A percentile compares a stretch with the other conserved stretches of the same genome.
These are phyloP conservation scores for Pilatotrama ljubarskyi DNA, from an alignment of 768 basidiomycete genomes.

Conservation along the genomic window DNA sequence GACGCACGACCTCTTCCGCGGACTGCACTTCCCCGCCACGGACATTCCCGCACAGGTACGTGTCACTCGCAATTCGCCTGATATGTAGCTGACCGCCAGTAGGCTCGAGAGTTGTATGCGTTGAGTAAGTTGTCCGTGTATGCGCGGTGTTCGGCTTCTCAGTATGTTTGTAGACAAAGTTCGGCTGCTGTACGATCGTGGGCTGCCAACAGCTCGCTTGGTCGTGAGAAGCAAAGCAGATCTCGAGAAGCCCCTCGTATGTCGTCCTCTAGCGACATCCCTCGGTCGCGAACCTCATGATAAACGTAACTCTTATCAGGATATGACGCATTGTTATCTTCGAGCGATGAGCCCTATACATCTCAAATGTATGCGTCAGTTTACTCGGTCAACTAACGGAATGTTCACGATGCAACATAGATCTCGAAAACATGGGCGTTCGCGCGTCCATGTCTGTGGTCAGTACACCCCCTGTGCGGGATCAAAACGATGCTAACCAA, in stretches of 20 bases:
- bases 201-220: conserved; percentile 70
- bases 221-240: conserved; percentile 64
- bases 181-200: conserved; percentile 71
- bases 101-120: conserved; percentile 68
- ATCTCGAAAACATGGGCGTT: conserved; percentile 80
- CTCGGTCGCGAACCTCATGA: not conserved
- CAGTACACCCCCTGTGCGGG: conserved; percentile 27
- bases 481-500: not conserved
- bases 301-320: conserved; percentile 38
- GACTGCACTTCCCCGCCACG: conserved; percentile 67
- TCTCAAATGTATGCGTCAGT: conserved; percentile 57
- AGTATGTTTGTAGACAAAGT: conserved; percentile 58
- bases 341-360: conserved; percentile 91
- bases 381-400: not conserved
- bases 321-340: conserved; percentile 83
- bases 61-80: not conserved
- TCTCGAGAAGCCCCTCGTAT: conserved; percentile 63
- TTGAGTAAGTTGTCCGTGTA: conserved; percentile 47
- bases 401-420: conserved; percentile 33
- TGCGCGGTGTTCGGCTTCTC: not conserved
- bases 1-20: conserved; percentile 71
- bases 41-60: conserved; percentile 69
- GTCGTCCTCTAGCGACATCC: conserved; percentile 21
- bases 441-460: conserved; percentile 86
- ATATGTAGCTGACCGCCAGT: not conserved